These are phyloP conservation scores for Ilex asprella DNA, from an alignment of 257 asterid species.

Conservation along the genomic window DNA sequence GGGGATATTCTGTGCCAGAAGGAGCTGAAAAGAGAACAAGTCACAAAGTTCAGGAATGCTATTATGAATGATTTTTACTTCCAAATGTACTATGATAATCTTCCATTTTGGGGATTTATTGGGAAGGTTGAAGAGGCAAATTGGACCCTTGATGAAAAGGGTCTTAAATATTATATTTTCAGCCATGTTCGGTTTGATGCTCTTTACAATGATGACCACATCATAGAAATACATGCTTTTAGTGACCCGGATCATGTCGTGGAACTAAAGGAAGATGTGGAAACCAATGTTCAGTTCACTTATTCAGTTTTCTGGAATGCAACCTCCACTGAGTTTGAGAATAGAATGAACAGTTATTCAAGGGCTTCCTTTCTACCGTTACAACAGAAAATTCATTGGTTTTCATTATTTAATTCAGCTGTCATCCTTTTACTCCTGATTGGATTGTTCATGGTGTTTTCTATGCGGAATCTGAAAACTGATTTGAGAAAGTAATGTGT, in stretches of 20 bases:
- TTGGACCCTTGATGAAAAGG: constrained; percentile 34
- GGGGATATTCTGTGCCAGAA: constrained; percentile 51
- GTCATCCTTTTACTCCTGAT: constrained; percentile 48
- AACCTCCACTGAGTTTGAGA: constrained; percentile 35
- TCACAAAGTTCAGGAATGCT: constrained; percentile 58
- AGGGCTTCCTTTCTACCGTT: constrained; percentile 49
- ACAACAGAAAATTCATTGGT: constrained; percentile 59
- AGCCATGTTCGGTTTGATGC: constrained; percentile 63
- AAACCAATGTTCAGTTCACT: constrained; percentile 45
- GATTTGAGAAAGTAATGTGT: constrained; percentile 63
- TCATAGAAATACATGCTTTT: constrained; percentile 65
- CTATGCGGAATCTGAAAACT: constrained; percentile 62
- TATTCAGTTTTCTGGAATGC: constrained; percentile 61
- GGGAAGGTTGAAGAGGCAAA: constrained; percentile 75
- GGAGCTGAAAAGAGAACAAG: constrained; percentile 38
- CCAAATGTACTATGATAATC: constrained; percentile 85
- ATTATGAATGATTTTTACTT: constrained; percentile 58
- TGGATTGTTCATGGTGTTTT: constrained; percentile 53
- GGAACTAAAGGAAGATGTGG: constrained; percentile 61
- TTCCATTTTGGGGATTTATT: constrained; percentile 87
- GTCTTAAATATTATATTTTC: constrained; percentile 55
- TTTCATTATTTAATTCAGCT: constrained; percentile 55
- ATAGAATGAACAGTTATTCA: constrained; percentile 63
- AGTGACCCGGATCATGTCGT: constrained; percentile 62
- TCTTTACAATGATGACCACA: constrained; percentile 57